Percentiles rank a stretch among this genome's conserved stretches.
Evolutionary conservation across 768 basidiomycete genomes (phyloP).

Genomic region (Auricularia sp.): DNA sequence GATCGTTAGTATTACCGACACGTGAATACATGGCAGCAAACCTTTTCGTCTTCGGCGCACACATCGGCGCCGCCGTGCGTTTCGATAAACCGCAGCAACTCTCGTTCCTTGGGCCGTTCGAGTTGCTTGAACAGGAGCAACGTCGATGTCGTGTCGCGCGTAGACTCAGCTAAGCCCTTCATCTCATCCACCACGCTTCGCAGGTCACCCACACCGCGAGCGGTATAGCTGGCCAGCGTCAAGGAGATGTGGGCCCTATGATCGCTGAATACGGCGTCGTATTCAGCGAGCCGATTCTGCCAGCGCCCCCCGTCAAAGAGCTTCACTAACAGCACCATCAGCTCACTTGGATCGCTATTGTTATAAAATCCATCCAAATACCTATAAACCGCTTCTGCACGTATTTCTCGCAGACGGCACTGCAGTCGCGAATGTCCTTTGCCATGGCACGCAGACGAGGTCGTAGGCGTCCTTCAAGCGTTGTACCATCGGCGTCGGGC

Average conservation of each 20-base stretch:
- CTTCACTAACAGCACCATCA: background rate
- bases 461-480: background rate
- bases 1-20: background rate
- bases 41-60: background rate
- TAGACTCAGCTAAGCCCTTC: background rate
- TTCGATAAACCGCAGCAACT: background rate
- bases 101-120: background rate
- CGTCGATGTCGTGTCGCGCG: background rate
- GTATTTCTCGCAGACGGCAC: background rate
- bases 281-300: background rate
- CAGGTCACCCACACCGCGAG: background rate
- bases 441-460: background rate
- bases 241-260: background rate
- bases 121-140: background rate
- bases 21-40: background rate
- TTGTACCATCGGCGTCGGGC: background rate
- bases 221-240: background rate
- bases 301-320: background rate
- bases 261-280: background rate
- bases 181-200: background rate
- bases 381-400: background rate
- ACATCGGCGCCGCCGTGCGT: background rate
- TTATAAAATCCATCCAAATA: background rate
- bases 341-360: background rate
- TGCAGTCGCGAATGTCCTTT: background rate